phyloP scores from a whole-genome alignment of 2,329 filamentous ascomycete species.

The Dothidotthia symphoricarpi region DNA sequence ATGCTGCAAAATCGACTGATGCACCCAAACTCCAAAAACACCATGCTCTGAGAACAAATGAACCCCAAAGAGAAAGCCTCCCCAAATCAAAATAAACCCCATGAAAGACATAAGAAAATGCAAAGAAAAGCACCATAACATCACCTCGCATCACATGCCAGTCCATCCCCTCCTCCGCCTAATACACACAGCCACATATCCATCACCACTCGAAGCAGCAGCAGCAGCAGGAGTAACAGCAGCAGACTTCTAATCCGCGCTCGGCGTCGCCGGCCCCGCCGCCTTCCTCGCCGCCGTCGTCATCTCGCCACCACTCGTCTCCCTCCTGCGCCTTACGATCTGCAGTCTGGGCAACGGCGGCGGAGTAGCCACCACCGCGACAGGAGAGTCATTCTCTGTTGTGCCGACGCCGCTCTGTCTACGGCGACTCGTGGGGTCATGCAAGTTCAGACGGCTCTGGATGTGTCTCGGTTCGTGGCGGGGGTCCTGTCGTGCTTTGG shows the following conservation, averaged over 20 bases:
- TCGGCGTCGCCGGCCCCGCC: constrained; percentile 7
- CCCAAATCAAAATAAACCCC: too few relatives aligned
- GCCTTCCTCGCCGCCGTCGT: constrained; percentile 16
- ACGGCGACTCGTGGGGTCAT: constrained; percentile 8
- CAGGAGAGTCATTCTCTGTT: too few relatives aligned
- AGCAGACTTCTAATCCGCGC: constrained; percentile 17
- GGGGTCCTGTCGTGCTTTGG: constrained; percentile 29
- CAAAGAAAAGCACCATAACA: too few relatives aligned
- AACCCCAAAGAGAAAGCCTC: too few relatives aligned
- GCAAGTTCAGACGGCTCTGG: too few relatives aligned
- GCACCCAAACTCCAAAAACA: too few relatives aligned
- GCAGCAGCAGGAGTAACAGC: too few relatives aligned
- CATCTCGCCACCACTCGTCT: constrained; percentile 38
- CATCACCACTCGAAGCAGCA: too few relatives aligned
- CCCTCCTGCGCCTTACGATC: constrained; percentile 34
- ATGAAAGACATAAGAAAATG: too few relatives aligned
- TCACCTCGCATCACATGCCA: not conserved
- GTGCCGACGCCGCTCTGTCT: constrained; percentile 23
- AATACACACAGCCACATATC: constrained; percentile 12
- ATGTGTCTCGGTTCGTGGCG: too few relatives aligned
- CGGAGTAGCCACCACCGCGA: not conserved
- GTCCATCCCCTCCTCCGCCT: constrained; percentile 16
- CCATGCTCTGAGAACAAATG: too few relatives aligned
- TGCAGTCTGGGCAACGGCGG: constrained; percentile 34
- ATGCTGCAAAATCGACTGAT: too few relatives aligned